Evolutionary conservation across 345 rosid species (phyloP).

Genomic region (Citrus reticulata): DNA sequence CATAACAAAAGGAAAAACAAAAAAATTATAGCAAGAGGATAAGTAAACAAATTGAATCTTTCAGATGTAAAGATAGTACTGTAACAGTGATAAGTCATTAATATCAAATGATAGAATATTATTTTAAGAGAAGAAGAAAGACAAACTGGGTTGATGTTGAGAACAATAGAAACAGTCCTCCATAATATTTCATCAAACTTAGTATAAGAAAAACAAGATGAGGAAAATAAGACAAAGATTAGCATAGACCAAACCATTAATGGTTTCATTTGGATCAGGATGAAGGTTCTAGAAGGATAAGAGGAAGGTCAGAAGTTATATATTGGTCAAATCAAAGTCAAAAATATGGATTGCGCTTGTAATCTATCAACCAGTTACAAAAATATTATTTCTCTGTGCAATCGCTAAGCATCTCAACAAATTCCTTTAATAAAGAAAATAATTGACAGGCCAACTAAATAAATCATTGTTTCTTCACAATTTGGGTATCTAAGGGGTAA

Average conservation of each 20-base stretch:
- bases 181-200: not conserved
- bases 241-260: not conserved
- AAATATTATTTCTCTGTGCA: not conserved
- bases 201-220: not conserved
- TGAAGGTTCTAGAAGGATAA: slow-evolving; percentile 1
- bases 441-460: not conserved
- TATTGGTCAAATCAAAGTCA: not conserved
- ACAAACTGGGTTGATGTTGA: not conserved
- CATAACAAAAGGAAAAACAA: not conserved
- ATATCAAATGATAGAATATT: not conserved
- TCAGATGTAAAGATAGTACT: not conserved
- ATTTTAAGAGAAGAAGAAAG: not conserved
- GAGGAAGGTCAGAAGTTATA: not conserved
- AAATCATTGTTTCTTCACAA: not conserved
- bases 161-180: not conserved
- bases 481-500: not conserved
- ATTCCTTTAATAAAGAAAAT: not conserved
- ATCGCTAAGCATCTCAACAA: not conserved
- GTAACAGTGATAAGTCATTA: not conserved
- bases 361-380: not conserved
- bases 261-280: not conserved
- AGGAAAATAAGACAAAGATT: not conserved
- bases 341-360: not conserved
- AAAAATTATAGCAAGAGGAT: not conserved
- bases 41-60: not conserved